Evolutionary conservation across 768 basidiomycete species (phyloP).

Genomic region (Phlebiopsis flavidoalba): DNA sequence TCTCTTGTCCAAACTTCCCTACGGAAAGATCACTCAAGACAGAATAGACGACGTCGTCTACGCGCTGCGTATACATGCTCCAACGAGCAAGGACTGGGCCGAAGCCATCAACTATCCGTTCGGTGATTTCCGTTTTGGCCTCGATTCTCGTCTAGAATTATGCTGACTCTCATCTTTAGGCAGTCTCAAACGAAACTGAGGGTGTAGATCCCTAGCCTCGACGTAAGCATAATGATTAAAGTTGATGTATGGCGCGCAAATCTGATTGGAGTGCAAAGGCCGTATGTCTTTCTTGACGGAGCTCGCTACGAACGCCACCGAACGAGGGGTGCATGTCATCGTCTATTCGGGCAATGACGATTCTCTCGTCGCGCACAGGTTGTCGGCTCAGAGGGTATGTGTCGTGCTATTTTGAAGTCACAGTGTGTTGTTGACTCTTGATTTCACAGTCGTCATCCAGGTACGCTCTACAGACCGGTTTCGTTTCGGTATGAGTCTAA

Average conservation of each 20-base stretch:
- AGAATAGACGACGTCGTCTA: constrained; percentile 48
- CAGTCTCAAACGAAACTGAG: background rate
- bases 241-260: too few relatives aligned
- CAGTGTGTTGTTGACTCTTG: constrained; percentile 22
- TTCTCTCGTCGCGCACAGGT: constrained; percentile 54
- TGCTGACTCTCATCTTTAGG: background rate
- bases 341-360: constrained; percentile 73
- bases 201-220: background rate
- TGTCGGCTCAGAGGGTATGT: constrained; percentile 57
- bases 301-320: constrained; percentile 58
- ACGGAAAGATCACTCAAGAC: background rate
- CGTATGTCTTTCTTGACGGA: constrained; percentile 61
- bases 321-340: constrained; percentile 41
- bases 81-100: constrained; percentile 48
- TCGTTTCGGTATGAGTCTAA: constrained; percentile 46
- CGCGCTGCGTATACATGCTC: constrained; percentile 64
- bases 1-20: background rate
- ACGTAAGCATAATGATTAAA: background rate
- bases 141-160: background rate
- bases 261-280: constrained; percentile 28
- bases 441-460: constrained; percentile 16
- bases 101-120: constrained; percentile 32
- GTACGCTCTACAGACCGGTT: constrained; percentile 46
- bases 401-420: constrained; percentile 7
- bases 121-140: constrained; percentile 18